phyloP scores from a whole-genome alignment of 305 asterid genomes.

The Rubia balearica region DNA sequence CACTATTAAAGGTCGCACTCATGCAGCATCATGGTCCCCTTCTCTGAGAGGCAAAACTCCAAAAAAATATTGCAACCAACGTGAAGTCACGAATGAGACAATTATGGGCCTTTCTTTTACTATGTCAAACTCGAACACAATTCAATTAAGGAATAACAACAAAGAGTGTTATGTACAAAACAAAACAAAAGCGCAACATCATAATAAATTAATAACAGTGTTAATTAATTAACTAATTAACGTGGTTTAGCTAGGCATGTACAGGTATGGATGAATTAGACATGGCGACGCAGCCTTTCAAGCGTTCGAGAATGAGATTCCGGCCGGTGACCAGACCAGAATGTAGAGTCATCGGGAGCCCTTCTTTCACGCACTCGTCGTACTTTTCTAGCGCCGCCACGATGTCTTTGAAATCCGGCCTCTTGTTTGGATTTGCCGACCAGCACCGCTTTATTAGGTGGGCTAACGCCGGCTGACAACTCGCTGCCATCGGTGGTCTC shows the following conservation, averaged over 20 bases:
- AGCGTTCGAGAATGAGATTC: conserved; percentile 56
- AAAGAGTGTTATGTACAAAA: background rate
- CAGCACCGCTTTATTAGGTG: conserved; percentile 85
- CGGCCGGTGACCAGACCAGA: conserved; percentile 40
- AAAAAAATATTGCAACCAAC: background rate
- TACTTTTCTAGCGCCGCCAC: conserved; percentile 61
- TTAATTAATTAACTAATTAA: conserved; percentile 21
- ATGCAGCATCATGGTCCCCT: background rate
- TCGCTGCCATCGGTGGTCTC: conserved; percentile 79
- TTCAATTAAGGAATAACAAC: background rate
- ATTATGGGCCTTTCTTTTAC: background rate
- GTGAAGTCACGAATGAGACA: background rate
- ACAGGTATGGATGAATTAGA: conserved; percentile 50
- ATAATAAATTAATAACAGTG: background rate
- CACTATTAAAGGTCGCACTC: background rate
- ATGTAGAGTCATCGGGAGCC: conserved; percentile 62
- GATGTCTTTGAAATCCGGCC: conserved; percentile 72
- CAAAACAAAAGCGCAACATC: background rate
- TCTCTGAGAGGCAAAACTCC: background rate
- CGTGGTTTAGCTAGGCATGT: conserved; percentile 33
- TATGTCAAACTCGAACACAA: background rate
- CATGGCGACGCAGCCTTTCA: conserved; percentile 65
- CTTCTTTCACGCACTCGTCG: conserved; percentile 74
- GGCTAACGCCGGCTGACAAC: conserved; percentile 77
- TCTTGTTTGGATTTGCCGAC: conserved; percentile 68